Percentiles rank a stretch among this genome's conserved stretches.
Conservation (phyloP, 208 protist genomes). For the Entamoeba moshkovskii region DNA sequence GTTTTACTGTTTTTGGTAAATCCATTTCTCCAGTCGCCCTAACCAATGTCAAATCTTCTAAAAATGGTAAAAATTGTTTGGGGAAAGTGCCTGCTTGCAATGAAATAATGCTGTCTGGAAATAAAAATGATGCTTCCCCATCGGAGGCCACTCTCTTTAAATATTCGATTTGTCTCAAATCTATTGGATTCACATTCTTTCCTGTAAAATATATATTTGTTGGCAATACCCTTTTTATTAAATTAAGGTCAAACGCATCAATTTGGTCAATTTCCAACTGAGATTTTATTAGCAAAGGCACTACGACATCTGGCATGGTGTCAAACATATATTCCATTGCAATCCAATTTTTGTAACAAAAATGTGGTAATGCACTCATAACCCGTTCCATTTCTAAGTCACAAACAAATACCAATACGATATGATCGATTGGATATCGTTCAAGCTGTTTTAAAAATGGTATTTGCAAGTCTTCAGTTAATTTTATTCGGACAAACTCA, state of each 20-base stretch:
- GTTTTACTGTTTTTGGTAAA: neutral
- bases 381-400: neutral
- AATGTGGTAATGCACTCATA: neutral
- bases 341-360: neutral
- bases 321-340: neutral
- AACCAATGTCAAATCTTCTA: neutral
- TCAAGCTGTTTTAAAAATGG: neutral
- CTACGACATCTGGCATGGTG: neutral
- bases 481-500: neutral
- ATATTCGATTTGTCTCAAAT: neutral
- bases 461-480: neutral
- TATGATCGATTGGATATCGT: neutral
- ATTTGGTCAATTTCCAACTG: neutral
- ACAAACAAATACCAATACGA: neutral
- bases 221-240: neutral
- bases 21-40: neutral
- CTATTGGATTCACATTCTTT: neutral
- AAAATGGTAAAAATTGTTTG: neutral
- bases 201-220: neutral
- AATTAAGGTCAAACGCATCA: neutral
- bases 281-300: neutral
- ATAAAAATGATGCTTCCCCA: neutral
- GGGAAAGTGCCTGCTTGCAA: neutral
- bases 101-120: neutral
- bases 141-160: neutral